Conservation (phyloP, 1,284 basidiomycete species). For the Fomitopsis palustris region DNA sequence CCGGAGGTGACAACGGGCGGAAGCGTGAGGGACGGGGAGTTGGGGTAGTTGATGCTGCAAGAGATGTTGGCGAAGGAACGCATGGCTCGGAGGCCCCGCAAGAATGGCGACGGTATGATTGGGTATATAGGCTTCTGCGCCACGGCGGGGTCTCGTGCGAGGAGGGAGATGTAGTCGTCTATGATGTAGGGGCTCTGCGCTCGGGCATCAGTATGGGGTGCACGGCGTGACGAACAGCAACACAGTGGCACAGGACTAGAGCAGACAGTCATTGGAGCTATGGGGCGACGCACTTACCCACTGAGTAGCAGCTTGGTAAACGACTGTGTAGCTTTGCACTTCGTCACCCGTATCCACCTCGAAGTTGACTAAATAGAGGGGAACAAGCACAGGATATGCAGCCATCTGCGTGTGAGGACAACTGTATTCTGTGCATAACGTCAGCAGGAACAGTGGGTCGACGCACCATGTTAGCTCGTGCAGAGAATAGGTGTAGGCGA, state of each 20-base stretch:
- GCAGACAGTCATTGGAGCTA: no score
- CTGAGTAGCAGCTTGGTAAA: constrained; percentile 29
- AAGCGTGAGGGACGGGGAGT: not conserved
- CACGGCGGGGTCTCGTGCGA: not conserved
- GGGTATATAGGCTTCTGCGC: not conserved
- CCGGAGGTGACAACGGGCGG: not conserved
- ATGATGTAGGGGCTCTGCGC: not conserved
- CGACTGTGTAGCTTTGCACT: constrained; percentile 24
- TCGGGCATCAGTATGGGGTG: not conserved
- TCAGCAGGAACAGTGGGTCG: not conserved
- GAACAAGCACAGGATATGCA: constrained; percentile 40
- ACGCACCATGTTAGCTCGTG: constrained; percentile 30
- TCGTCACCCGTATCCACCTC: constrained; percentile 1
- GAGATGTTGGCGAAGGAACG: not conserved
- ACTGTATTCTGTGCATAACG: not conserved
- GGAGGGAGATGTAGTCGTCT: not conserved
- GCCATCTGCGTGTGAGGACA: constrained; percentile 27
- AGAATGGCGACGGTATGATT: not conserved
- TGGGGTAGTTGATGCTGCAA: not conserved
- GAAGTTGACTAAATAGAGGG: constrained; percentile 37
- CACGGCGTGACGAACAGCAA: not conserved
- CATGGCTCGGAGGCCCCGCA: not conserved
- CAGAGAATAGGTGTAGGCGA: constrained; percentile 30
- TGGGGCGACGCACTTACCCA: constrained; percentile 21
- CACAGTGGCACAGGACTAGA: no score